Base-by-base conservation (phyloP, 768 basidiomycete species). In the Mycena pura region DNA sequence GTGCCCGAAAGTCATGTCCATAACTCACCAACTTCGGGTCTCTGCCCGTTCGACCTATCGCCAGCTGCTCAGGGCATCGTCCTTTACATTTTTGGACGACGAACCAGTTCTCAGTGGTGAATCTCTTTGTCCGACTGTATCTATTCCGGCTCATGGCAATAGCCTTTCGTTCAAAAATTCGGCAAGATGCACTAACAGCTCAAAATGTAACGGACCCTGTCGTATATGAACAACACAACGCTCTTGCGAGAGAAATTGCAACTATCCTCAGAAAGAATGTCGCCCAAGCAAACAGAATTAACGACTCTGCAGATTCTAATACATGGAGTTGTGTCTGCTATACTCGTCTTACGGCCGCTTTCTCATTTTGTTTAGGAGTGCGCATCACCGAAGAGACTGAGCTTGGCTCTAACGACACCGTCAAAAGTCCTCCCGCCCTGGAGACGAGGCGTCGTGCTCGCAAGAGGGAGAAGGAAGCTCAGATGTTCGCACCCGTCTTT, bases 381-480 rank as follows among this genome's bases (percentile, higher is more conserved):
- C 84, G 84, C 38, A 79, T 96, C 43, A 94, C 89, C 3, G 76
- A 86, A 40, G 82, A 95, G 53, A 96, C 93, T 0, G 96, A 97
- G 68, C 78, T 96, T 8, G 96, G 95, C 6, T 86, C 89, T 54
- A 97, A 98, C 68, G 85, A 89, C 1, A 81, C 87, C 2, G 85
- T 96, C 67, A 94, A 90, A 74, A 81, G 75, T 45, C 84, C 88
- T 10, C 74, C 73, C n/a, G 77, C 76, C 1, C 65, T 77, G 45
- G 78, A 84, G 47, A 81, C 84, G 24, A 80, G 72, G 66, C 83
- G 83, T 52, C 81, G 81, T 47, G 74, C 77, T 41, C 78, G 81
- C n/a, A 80, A 73, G 65, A 73, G 72, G 65, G 79, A 82, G 69
- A 80, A 78, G 70, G 73, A 68, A 32, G 55, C 73, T 45, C 53